phyloP scores from a whole-genome alignment of 129 eudicot species.

The Cynara cardunculus region DNA sequence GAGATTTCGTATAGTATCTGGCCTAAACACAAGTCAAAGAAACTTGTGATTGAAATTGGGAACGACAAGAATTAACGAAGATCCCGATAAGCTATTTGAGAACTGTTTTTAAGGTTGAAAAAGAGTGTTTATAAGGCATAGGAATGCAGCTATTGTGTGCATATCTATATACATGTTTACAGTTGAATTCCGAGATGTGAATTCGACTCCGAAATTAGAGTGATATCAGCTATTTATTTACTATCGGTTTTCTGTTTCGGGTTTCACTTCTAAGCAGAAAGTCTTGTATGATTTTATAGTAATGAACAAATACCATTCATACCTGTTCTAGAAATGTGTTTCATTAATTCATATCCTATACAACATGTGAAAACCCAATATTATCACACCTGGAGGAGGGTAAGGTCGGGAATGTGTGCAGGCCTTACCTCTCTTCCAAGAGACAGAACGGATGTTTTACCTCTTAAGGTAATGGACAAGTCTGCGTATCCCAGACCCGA shows the following conservation, averaged over 20 bases:
- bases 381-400: no score
- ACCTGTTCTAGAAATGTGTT: not conserved
- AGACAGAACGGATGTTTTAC: no score
- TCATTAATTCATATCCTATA: not conserved
- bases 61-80: not conserved
- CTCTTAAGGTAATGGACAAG: no score
- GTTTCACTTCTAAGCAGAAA: not conserved
- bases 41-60: conserved; percentile 1
- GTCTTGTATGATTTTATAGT: conserved; percentile 4
- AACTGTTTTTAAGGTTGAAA: not conserved
- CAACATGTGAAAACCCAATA: not conserved
- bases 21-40: conserved; percentile 11
- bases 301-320: conserved; percentile 1
- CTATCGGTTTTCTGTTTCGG: not conserved
- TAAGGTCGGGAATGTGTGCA: no score
- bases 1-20: not conserved
- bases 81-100: not conserved
- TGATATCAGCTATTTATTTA: conserved; percentile 4
- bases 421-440: no score
- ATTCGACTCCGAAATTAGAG: conserved; percentile 6
- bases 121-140: conserved; percentile 8
- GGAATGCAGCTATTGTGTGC: not conserved
- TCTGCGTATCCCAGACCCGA: no score
- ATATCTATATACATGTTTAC: conserved; percentile 5
- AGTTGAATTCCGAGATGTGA: not conserved